phyloP scores from a whole-genome alignment of 306 rosid genomes.

The Purshia tridentata region DNA sequence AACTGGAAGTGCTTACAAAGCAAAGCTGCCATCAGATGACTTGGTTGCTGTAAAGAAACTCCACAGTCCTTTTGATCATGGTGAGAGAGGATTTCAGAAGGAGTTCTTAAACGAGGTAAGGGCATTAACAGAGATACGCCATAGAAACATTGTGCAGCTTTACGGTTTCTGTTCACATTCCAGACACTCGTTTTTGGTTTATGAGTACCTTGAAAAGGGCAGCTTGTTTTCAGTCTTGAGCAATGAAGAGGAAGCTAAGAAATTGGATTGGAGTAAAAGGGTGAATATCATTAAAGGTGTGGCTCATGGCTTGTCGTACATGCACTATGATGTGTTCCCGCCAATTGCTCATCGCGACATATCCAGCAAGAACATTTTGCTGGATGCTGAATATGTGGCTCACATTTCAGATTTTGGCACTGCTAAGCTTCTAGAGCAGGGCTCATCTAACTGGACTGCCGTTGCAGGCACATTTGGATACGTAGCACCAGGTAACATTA shows the following conservation, averaged over 20 bases:
- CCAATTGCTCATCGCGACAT: slow-evolving; percentile 42
- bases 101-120: slow-evolving; percentile 30
- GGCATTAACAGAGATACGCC: slow-evolving; percentile 22
- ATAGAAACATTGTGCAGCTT: slow-evolving; percentile 30
- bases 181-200: slow-evolving; percentile 29
- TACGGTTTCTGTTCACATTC: slow-evolving; percentile 34
- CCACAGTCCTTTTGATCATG: slow-evolving; percentile 7
- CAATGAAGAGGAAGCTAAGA: slow-evolving; percentile 19
- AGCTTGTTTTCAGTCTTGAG: slow-evolving; percentile 31
- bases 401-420: slow-evolving; percentile 40
- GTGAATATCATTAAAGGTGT: slow-evolving; percentile 29
- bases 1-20: slow-evolving; percentile 38
- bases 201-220: slow-evolving; percentile 38
- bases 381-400: slow-evolving; percentile 33
- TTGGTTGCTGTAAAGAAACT: slow-evolving; percentile 43
- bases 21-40: slow-evolving; percentile 26
- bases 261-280: slow-evolving; percentile 34
- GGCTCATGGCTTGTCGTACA: slow-evolving; percentile 40
- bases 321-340: slow-evolving; percentile 24
- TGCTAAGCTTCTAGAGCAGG: slow-evolving; percentile 28
- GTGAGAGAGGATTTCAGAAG: background rate
- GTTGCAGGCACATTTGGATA: slow-evolving; percentile 49
- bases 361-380: slow-evolving; percentile 42
- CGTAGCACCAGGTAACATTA: slow-evolving; percentile 42
- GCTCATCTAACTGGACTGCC: slow-evolving; percentile 37